Evolutionary conservation across 306 rosid species (phyloP), one percentile per base, ranked within the genome.

Genomic region (Dryas alaskensis): DNA sequence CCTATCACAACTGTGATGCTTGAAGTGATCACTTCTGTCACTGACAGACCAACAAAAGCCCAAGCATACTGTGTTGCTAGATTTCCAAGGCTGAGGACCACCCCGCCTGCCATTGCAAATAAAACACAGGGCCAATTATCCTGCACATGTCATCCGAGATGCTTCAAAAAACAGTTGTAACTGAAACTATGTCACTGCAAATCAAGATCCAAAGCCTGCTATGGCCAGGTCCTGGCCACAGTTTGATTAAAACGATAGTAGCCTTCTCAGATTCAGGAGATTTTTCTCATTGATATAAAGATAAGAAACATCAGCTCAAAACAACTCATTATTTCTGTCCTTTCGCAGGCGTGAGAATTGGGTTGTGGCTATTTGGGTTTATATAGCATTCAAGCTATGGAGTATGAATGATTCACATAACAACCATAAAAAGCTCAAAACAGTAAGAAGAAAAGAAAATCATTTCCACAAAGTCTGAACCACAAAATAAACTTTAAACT

Each of bases 41-140:
- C 98, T 65, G 97, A 89, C 82, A 93, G 84, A 68, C 98, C 98
- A 67, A 93, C 96, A 45, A 89, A 84, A 76, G 98, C 93, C 88
- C 87, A 93, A 62, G 95, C 97, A 81, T 93, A 93, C 61, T 93
- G 98, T 14, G 93, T 80, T 65, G 89, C 72, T 25, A 93, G 87
- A 76, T 93, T 93, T 73, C 98, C 98, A 12, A 90, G 73, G 83
- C 97, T 89, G 12, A 93, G 91, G 37, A 87, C 90, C 42, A 93
- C 59, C 43, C 98, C 97, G 42, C 98, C 98, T 2, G 73, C 89
- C 98, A 93, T 93, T 46, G 97, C 96, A 80, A 90, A 89, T 74
- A 89, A 68, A 73, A 89, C 89, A 61, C 97, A 90, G 17, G 93
- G 88, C 96, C 91, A 89, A 80, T 90, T 93, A 65, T 89, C 89